Percentiles rank a stretch among this genome's conserved stretches.
phyloP scores from a whole-genome alignment of 176 grass and related monocot species.

The Juncus effusus region DNA sequence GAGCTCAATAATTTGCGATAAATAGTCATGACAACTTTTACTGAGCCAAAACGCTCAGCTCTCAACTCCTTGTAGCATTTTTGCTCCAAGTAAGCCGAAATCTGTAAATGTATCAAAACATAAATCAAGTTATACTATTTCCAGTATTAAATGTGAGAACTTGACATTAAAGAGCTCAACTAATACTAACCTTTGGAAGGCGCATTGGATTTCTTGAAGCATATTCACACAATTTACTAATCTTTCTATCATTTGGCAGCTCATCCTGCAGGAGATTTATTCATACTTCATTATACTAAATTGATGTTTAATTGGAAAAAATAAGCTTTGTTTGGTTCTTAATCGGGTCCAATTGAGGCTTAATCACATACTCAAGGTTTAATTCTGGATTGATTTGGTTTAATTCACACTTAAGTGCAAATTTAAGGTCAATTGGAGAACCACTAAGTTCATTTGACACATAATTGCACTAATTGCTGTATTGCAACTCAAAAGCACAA shows the following conservation, averaged over 20 bases:
- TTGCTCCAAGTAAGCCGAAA: constrained; percentile 85
- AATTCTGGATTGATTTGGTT: too few species aligned
- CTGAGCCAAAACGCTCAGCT: constrained; percentile 69
- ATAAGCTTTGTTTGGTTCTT: too few species aligned
- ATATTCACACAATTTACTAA: constrained; percentile 93
- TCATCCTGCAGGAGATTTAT: constrained; percentile 60
- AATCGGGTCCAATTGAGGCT: too few species aligned
- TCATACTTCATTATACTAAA: background rate
- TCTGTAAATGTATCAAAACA: constrained; percentile 43
- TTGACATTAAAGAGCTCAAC: too few species aligned
- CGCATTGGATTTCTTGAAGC: constrained; percentile 84
- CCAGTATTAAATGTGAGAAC: too few species aligned
- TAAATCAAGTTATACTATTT: constrained; percentile 1
- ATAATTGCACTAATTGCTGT: too few species aligned
- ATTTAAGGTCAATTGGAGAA: too few species aligned
- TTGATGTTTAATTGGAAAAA: background rate
- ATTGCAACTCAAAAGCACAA: too few species aligned
- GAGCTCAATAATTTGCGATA: constrained; percentile 87
- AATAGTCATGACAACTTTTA: constrained; percentile 89
- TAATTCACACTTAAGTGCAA: too few species aligned
- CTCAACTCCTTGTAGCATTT: constrained; percentile 90
- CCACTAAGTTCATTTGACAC: too few species aligned
- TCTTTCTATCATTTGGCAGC: constrained; percentile 84
- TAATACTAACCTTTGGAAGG: constrained; percentile 69
- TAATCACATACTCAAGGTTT: too few species aligned